Evolutionary conservation across 2,329 filamentous ascomycete species (phyloP).

Genomic region (Berkeleyomyces basicola): DNA sequence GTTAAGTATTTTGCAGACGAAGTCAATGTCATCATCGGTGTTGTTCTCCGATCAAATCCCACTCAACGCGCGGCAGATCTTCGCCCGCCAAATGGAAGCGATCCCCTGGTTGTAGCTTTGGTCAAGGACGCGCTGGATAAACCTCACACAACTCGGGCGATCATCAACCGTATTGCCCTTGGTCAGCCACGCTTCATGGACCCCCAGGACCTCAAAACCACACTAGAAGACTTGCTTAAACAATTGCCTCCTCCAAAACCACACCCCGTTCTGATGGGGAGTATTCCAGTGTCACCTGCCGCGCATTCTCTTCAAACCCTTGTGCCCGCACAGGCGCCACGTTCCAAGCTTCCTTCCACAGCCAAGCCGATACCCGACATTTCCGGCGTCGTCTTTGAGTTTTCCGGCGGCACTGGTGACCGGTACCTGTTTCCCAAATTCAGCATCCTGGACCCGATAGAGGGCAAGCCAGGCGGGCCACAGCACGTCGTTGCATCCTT

Average conservation of each 20-base stretch:
- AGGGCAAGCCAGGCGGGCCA: slow-evolving; percentile 3
- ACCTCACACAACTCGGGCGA: slow-evolving; percentile 27
- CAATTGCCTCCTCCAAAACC: slow-evolving; percentile 15
- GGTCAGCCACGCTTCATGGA: slow-evolving; percentile 33
- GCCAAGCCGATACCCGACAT: slow-evolving; percentile 31
- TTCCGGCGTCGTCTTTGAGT: slow-evolving; percentile 53
- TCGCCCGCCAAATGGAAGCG: slow-evolving; percentile 35
- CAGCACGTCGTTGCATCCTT: slow-evolving; percentile 64
- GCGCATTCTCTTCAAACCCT: not conserved
- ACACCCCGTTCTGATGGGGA: slow-evolving; percentile 11
- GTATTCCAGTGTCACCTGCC: slow-evolving; percentile 12
- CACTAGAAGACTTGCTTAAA: slow-evolving; percentile 30
- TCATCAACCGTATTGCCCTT: slow-evolving; percentile 38
- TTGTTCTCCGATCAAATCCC: slow-evolving; percentile 42
- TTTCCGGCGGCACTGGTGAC: slow-evolving; percentile 50
- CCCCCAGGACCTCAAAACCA: slow-evolving; percentile 35
- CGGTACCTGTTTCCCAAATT: slow-evolving; percentile 65
- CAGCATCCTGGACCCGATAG: slow-evolving; percentile 38
- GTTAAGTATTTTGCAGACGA: slow-evolving; percentile 45
- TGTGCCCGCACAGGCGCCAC: not conserved
- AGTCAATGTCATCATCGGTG: slow-evolving; percentile 39
- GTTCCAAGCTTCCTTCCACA: slow-evolving; percentile 21
- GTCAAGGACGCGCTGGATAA: slow-evolving; percentile 43
- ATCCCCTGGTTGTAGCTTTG: slow-evolving; percentile 38
- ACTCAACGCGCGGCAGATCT: slow-evolving; percentile 37